Conservation (phyloP, 352 stramenopile genomes). For the Phytophthora vignae region DNA sequence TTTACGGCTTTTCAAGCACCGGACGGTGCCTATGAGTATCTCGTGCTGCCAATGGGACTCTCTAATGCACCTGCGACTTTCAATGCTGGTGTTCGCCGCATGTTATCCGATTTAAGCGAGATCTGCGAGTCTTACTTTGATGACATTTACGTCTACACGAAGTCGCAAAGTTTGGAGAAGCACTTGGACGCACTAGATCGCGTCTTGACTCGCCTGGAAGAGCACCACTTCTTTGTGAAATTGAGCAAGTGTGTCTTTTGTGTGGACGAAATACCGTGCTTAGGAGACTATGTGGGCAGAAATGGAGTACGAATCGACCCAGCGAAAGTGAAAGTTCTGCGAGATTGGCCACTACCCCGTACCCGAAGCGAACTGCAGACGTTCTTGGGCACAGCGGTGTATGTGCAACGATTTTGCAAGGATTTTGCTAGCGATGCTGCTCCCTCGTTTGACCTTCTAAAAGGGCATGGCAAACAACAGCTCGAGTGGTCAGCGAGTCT, state of each 20-base stretch:
- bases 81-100: slow-evolving; percentile 7
- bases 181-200: slow-evolving; percentile 17
- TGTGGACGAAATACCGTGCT: slow-evolving; percentile 28
- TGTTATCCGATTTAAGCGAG: slow-evolving; percentile 7
- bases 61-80: slow-evolving; percentile 27
- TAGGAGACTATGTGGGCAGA: slow-evolving; percentile 29
- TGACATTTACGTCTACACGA: slow-evolving; percentile 25
- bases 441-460: slow-evolving; percentile 18
- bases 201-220: slow-evolving; percentile 13
- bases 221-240: slow-evolving; percentile 32
- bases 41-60: slow-evolving; percentile 31
- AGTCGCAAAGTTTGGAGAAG: not conserved
- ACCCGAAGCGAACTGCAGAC: slow-evolving; percentile 20
- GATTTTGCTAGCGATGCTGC: slow-evolving; percentile 17
- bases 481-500: not conserved
- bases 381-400: slow-evolving; percentile 13
- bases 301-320: slow-evolving; percentile 32
- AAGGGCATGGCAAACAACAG: not conserved
- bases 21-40: slow-evolving; percentile 28
- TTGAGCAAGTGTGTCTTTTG: slow-evolving; percentile 34
- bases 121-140: slow-evolving; percentile 24
- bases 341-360: slow-evolving; percentile 12
- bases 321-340: slow-evolving; percentile 25
- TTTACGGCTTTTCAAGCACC: slow-evolving; percentile 27
- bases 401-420: slow-evolving; percentile 18